Base-by-base conservation (phyloP, 2,329 filamentous ascomycete species). In the Paraconiothyrium brasiliense region DNA sequence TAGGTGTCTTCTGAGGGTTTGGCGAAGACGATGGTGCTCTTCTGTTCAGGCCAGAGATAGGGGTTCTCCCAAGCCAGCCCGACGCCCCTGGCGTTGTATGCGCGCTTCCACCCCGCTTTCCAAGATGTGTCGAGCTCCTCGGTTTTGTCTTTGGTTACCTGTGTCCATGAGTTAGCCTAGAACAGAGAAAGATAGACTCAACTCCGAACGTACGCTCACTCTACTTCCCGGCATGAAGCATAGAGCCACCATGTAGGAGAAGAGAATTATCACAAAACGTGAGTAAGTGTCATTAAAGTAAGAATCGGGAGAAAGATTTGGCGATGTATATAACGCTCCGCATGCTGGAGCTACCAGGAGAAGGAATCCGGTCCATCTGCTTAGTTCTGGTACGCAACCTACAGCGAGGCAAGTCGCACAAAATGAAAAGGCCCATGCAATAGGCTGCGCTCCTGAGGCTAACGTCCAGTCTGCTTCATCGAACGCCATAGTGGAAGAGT, bases 201-300 rank as follows among this genome's bases (percentile, higher is more conserved):
- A 46, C 7, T 9, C n/a, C 24, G n/a, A 30, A 54, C 43, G 37
- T 52, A 57, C 48, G 22, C 49, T 41, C 16, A 32, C 46, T 14
- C 44, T 39, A 20, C 35, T 22, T 20, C 41, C 49, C 11, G 32
- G 50, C 51, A 55, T 60, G 34, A 60, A 60, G 43, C 52, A 56
- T n/a, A 61, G n/a, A n/a, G 48, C 43, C 27, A 49, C 37, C 35
- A 61, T 61, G 24, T 61, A 44, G 9, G 54, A 61, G 10, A 37
- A 52, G 14, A 57, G 54, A 47, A 61, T 61, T n/a, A 61, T 34
- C 11, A 61, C 55, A 43, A 54, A 61, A 1, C 59, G 54, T 5
- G 54, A 54, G 35, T 58, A 61, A 24, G 48, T 58, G 22, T 61
- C 59, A 34, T 61, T 61, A 4, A 61, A 49, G 4, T 46, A 44